Base-by-base conservation (phyloP, 192 early-diverging fungal species). In the Coemansia sp. region DNA sequence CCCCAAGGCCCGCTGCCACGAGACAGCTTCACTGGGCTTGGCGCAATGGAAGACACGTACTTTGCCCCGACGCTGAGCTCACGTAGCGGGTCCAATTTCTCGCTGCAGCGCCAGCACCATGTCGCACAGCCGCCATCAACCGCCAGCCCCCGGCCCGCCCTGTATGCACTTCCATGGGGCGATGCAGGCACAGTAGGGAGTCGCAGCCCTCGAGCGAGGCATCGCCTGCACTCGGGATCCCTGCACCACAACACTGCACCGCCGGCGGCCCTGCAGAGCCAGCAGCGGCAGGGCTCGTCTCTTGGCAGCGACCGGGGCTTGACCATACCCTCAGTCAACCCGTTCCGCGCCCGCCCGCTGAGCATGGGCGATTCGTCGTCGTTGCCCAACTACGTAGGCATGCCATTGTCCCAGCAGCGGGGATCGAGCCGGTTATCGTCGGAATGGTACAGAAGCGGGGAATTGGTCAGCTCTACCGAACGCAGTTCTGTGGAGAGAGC, bases 61-160 rank as follows among this genome's bases (percentile, higher is more conserved):
- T 69, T 69, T 30, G 58, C 67, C 18, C 67, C 67, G 2, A 69
- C 67, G 11, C 59, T 69, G 19, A 63, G 67, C 51, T 63, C 67
- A 13, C 67, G 60, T n/a, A 62, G 60, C 38, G 54, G 59, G 12
- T 61, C 58, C 5, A 49, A 51, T 23, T 56, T 68, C 38, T 61
- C 59, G 9, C 13, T 25, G 25, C 35, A 34, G 14, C 42, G 29
- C 4, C 47, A 38, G 12, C 43, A 16, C 19, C 50, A 61, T 51
- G 14, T 13, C 33, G 25, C 13, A 16, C 56, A 39, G 28, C 23
- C 37, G 17, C 30, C 3, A 19, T 0, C 31, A 11, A 31, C 11
- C 5, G 18, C 30, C 44, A 34, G 30, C 19, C 29, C 44, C 9
- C 44, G 25, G 6, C 23, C 39, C 25, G 22, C 22, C 25, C 38